Evolutionary conservation across 2,329 filamentous ascomycete species (phyloP), one percentile per base, ranked within the genome.

Genomic region (Monilinia fructigena): DNA sequence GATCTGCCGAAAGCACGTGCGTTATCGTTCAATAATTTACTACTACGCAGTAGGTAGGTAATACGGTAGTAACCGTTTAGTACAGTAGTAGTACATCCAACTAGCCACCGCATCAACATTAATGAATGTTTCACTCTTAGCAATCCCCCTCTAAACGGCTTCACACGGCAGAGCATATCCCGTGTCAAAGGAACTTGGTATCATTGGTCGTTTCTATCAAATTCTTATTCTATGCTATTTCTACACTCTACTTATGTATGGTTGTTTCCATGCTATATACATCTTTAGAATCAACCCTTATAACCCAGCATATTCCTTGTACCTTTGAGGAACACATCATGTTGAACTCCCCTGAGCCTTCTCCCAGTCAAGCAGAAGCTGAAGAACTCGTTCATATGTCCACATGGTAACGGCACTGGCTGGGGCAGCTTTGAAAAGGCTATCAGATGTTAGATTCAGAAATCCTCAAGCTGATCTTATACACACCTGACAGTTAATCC

Each of bases 401-500:
- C 88, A 91, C 87, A 92, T 90, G 0, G 89, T 92, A 23, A 91
- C 83, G 2, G 89, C 89, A 76, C 87, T 90, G 6, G 88, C 85
- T 23, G 95, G 95, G 28, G 94, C 95, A 42, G 94, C 92, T 81
- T 99, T 99, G 72, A 98, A 77, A 75, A 99, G 79, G 76, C 93
- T 77, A 59, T 28, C 38, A 12, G 7, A 48, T 14, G 50, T 66
- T 45, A 66, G 64, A 35, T 16, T 8, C 20, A 23, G 11, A 45
- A 38, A 16, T 14, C 40, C 28, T 2, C 8, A 48, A 28, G 23
- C 11, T 52, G 10, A 10, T 28, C 45, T 26, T 40, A 18, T 63
- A 38, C 70, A 61, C 69, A 74, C 74, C 74, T 94, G 66, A 98
- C 93, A 0, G 89, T 89, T 76, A 99, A 80, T 0, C 95, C 95